A percentile compares a stretch with the other conserved stretches of the same genome.
phyloP scores from a whole-genome alignment of 257 asterid genomes.

The Solanum clarkiae region DNA sequence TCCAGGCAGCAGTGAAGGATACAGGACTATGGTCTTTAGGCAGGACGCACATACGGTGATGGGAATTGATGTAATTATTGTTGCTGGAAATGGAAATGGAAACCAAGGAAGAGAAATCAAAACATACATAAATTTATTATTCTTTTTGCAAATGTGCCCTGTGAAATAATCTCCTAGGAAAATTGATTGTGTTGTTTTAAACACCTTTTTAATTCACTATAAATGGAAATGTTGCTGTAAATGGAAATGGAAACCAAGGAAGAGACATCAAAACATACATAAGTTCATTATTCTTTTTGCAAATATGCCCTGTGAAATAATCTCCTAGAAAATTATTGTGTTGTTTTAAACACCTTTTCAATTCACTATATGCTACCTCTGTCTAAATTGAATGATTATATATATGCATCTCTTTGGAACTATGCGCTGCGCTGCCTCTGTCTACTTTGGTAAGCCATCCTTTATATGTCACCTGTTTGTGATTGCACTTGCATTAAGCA shows the following conservation, averaged over 20 bases:
- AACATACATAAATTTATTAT: background rate
- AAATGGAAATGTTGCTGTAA: too few relatives aligned
- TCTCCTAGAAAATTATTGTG: background rate
- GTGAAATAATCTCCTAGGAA: background rate
- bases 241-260: background rate
- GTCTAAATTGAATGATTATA: too few relatives aligned
- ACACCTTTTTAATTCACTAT: background rate
- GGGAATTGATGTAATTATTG: background rate
- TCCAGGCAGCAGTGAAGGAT: constrained; percentile 68
- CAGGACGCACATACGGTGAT: constrained; percentile 62
- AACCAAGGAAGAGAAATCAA: background rate
- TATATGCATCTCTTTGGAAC: background rate
- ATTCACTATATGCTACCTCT: background rate
- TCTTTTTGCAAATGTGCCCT: background rate
- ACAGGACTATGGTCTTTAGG: constrained; percentile 91
- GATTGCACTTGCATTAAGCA: too few relatives aligned
- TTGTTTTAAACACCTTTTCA: background rate
- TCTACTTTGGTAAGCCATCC: background rate
- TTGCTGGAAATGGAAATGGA: background rate
- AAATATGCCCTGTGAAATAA: background rate
- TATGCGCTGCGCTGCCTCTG: background rate
- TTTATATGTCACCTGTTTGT: too few relatives aligned
- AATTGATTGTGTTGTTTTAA: background rate
- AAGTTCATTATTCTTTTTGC: background rate
- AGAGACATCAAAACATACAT: background rate